A percentile compares a stretch with the other conserved stretches of the same genome.
Conservation (phyloP, 2,329 filamentous ascomycete species). For the Pyrenophora tritici-repentis region DNA sequence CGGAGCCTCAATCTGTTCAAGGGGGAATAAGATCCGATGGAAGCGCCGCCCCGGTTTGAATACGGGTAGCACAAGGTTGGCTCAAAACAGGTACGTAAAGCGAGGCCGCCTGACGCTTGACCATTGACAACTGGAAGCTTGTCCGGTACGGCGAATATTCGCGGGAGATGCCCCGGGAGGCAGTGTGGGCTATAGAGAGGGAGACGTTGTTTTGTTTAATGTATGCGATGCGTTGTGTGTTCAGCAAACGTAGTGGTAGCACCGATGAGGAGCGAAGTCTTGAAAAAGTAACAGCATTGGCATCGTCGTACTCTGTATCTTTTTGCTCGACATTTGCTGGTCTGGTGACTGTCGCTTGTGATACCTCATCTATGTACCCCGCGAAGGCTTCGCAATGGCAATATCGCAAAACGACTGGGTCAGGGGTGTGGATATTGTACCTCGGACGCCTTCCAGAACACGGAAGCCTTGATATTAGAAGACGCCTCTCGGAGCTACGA, state of each 20-base stretch:
- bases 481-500: not conserved
- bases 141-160: too few species aligned
- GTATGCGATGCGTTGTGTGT: not conserved
- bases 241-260: conserved; percentile 13
- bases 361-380: conserved; percentile 45
- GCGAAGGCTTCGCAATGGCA: conserved; percentile 34
- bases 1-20: conserved; percentile 18
- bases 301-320: conserved; percentile 3
- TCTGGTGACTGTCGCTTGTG: conserved; percentile 25
- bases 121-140: too few species aligned
- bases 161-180: not conserved
- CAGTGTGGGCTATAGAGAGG: too few species aligned
- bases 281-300: conserved; percentile 1
- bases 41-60: conserved; percentile 17
- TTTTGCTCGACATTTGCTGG: conserved; percentile 20
- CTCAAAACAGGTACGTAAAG: conserved; percentile 1
- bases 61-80: conserved; percentile 18
- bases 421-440: conserved; percentile 32
- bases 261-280: conserved; percentile 16
- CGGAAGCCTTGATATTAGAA: conserved; percentile 24
- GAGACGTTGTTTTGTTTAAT: too few species aligned
- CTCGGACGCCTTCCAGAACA: conserved; percentile 27
- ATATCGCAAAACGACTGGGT: conserved; percentile 28
- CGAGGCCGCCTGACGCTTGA: too few species aligned
- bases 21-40: conserved; percentile 12